phyloP scores from a whole-genome alignment of 2,329 filamentous ascomycete species.

The Fusarium verrucosum region DNA sequence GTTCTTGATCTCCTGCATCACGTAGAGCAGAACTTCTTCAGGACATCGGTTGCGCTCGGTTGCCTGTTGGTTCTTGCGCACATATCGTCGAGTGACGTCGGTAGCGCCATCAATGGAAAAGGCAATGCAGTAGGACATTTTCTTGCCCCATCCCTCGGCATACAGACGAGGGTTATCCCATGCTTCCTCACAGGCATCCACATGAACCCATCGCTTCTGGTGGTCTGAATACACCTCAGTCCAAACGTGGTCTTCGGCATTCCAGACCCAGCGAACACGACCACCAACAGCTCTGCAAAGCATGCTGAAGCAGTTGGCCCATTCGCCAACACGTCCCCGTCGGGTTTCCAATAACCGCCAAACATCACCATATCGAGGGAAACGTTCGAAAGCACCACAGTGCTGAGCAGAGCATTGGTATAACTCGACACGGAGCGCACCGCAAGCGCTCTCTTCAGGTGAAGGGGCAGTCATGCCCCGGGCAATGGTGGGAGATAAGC shows the following conservation, averaged over 20 bases:
- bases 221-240: conserved; percentile 97
- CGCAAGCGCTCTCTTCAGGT: conserved; percentile 88
- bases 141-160: conserved; percentile 93
- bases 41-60: conserved; percentile 81
- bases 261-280: conserved; percentile 97
- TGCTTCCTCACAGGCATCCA: conserved; percentile 91
- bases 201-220: conserved; percentile 93
- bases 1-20: conserved; percentile 89
- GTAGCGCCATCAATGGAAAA: conserved; percentile 89
- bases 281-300: conserved; percentile 91
- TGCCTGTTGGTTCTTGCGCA: conserved; percentile 76
- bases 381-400: conserved; percentile 85
- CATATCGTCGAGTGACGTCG: conserved; percentile 72
- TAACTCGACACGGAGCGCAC: conserved; percentile 86
- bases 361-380: conserved; percentile 93
- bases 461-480: conserved; percentile 85
- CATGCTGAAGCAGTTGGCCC: conserved; percentile 99
- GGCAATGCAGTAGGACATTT: conserved; percentile 95
- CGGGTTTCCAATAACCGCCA: conserved; percentile 90
- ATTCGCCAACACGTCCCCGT: conserved; percentile 89
- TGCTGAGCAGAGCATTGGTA: conserved; percentile 83
- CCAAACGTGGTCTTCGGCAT: conserved; percentile 97
- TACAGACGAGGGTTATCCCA: conserved; percentile 96
- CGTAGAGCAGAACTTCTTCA: conserved; percentile 89
- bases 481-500: conserved; percentile 82